Evolutionary conservation across 768 basidiomycete genomes (phyloP).

Genomic region (Naematelia encephala): DNA sequence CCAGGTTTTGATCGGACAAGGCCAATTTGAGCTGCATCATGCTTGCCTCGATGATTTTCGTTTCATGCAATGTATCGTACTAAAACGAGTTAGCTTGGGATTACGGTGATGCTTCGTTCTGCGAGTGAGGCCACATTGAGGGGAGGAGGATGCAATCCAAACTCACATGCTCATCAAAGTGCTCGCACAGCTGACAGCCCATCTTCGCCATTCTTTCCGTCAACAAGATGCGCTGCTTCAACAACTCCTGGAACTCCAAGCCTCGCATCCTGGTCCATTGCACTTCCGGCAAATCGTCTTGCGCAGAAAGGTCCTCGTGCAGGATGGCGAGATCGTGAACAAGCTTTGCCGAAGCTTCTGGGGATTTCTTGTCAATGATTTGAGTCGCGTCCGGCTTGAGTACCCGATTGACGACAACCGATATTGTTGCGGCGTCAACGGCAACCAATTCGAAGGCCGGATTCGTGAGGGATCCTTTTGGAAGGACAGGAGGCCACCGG

Average conservation of each 20-base stretch:
- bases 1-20: slow-evolving; percentile 93
- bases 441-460: slow-evolving; percentile 65
- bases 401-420: slow-evolving; percentile 65
- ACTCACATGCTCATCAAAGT: slow-evolving; percentile 75
- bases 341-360: slow-evolving; percentile 55
- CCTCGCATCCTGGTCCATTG: slow-evolving; percentile 78
- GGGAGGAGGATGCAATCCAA: not conserved
- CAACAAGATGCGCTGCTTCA: slow-evolving; percentile 61
- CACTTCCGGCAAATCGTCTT: slow-evolving; percentile 62
- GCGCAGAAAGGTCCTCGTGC: slow-evolving; percentile 54
- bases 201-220: slow-evolving; percentile 54
- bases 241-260: slow-evolving; percentile 85
- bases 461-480: slow-evolving; percentile 56
- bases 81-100: slow-evolving; percentile 46
- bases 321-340: slow-evolving; percentile 55
- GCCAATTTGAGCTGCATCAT: slow-evolving; percentile 75
- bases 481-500: slow-evolving; percentile 65
- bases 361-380: slow-evolving; percentile 63
- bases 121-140: too few species aligned
- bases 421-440: slow-evolving; percentile 70
- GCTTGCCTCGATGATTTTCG: slow-evolving; percentile 68
- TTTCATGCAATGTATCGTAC: slow-evolving; percentile 73
- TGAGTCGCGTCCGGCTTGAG: slow-evolving; percentile 58
- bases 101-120: too few species aligned
- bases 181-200: slow-evolving; percentile 60